Conservation (phyloP, 2,329 filamentous ascomycete species). For the Cladophialophora carrionii region DNA sequence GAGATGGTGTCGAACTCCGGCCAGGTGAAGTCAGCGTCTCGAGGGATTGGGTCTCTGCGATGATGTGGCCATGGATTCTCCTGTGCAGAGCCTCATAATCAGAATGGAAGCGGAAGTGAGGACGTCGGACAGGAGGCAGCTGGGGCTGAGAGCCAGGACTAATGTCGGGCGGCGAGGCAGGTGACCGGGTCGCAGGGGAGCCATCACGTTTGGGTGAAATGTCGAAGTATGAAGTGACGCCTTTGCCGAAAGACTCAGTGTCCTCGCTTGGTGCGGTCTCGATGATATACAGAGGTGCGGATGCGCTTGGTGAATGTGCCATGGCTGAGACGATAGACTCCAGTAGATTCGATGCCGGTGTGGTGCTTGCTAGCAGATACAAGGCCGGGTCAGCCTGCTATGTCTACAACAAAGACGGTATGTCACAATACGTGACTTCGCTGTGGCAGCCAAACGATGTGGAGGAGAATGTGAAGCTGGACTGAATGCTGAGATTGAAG, state of each 20-base stretch:
- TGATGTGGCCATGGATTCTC: constrained; percentile 21
- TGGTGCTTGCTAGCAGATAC: constrained; percentile 1
- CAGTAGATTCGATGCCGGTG: background rate
- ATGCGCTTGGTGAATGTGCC: background rate
- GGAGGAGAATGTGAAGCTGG: constrained; percentile 1
- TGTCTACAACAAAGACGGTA: constrained; percentile 4
- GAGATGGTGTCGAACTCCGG: background rate
- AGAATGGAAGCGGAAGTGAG: constrained; percentile 15
- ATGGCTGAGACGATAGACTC: background rate
- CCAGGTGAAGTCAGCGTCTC: background rate
- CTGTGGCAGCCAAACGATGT: background rate
- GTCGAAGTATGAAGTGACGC: constrained; percentile 30
- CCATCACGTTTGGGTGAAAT: constrained; percentile 9
- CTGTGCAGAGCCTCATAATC: constrained; percentile 22
- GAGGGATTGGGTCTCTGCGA: constrained; percentile 7
- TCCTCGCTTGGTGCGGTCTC: background rate
- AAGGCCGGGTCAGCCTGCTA: background rate
- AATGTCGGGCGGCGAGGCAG: constrained; percentile 14
- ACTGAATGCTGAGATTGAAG: background rate
- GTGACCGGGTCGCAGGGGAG: constrained; percentile 1
- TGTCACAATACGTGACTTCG: background rate
- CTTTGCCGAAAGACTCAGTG: constrained; percentile 16
- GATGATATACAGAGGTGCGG: background rate
- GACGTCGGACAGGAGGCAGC: constrained; percentile 1
- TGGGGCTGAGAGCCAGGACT: constrained; percentile 8